phyloP scores from a whole-genome alignment of 805 yeast species.

The Candida easanensis region DNA sequence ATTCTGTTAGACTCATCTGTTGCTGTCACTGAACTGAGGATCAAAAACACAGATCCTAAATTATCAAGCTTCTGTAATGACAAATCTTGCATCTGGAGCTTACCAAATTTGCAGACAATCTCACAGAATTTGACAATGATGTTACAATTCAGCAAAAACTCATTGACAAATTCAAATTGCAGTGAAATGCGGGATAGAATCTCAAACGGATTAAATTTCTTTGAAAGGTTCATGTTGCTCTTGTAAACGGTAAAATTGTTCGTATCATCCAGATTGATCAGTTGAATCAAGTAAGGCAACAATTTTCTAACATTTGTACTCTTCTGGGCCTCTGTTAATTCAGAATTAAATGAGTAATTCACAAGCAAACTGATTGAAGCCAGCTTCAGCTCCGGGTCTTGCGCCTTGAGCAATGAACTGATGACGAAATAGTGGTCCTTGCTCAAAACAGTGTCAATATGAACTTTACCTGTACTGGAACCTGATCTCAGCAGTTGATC shows the following conservation, averaged over 20 bases:
- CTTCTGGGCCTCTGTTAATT: conserved; percentile 10
- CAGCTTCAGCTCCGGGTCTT: conserved; percentile 22
- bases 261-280: conserved; percentile 20
- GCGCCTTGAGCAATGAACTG: conserved; percentile 22
- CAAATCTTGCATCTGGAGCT: conserved; percentile 23
- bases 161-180: conserved; percentile 32
- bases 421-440: conserved; percentile 20
- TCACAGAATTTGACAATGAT: conserved; percentile 33
- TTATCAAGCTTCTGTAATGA: conserved; percentile 30
- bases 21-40: conserved; percentile 37
- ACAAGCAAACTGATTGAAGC: conserved; percentile 20
- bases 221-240: conserved; percentile 19
- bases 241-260: conserved; percentile 16
- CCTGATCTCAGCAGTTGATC: conserved; percentile 6
- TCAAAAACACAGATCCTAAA: conserved; percentile 34
- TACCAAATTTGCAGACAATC: conserved; percentile 24
- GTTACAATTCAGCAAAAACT: conserved; percentile 32
- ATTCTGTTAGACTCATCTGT: conserved; percentile 36
- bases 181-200: conserved; percentile 33
- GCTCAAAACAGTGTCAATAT: conserved; percentile 17
- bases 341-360: conserved; percentile 21
- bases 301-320: conserved; percentile 18
- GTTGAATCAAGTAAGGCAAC: conserved; percentile 23
- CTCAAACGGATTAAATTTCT: conserved; percentile 30
- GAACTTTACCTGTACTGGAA: conserved; percentile 1